A percentile compares a stretch with the other conserved stretches of the same genome.
phyloP scores from a whole-genome alignment of 768 basidiomycete species.

The Phylloporus rhodoxanthus region DNA sequence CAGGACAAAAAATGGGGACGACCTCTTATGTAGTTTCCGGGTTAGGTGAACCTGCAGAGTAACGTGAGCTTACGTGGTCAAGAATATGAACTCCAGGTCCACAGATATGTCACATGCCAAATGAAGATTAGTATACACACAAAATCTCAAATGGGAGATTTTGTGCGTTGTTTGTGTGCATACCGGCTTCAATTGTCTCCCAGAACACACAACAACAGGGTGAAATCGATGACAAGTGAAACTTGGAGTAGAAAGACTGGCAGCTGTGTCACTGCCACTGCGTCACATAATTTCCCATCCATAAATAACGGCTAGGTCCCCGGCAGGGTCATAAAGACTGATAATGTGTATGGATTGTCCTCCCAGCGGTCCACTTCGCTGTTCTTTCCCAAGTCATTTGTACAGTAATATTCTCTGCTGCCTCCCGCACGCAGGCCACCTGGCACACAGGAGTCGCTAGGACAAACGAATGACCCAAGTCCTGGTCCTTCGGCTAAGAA shows the following conservation, averaged over 20 bases:
- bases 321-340: neutral
- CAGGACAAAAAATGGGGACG: neutral
- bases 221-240: too few relatives aligned
- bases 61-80: neutral
- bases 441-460: too few relatives aligned
- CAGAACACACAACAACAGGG: too few relatives aligned
- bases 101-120: too few relatives aligned
- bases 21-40: neutral
- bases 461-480: too few relatives aligned
- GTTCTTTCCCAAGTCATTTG: neutral
- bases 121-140: too few relatives aligned
- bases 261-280: too few relatives aligned
- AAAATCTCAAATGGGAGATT: too few relatives aligned
- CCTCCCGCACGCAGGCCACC: neutral
- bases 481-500: neutral
- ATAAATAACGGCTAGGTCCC: neutral
- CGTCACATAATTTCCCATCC: neutral
- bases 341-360: neutral
- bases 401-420: neutral
- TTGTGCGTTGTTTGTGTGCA: too few relatives aligned
- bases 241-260: too few relatives aligned
- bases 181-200: too few relatives aligned
- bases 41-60: neutral
- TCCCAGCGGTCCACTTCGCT: neutral
- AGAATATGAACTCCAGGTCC: too few relatives aligned